phyloP scores from a whole-genome alignment of 441 rosid genomes.

The Dalechampia spathulata region DNA sequence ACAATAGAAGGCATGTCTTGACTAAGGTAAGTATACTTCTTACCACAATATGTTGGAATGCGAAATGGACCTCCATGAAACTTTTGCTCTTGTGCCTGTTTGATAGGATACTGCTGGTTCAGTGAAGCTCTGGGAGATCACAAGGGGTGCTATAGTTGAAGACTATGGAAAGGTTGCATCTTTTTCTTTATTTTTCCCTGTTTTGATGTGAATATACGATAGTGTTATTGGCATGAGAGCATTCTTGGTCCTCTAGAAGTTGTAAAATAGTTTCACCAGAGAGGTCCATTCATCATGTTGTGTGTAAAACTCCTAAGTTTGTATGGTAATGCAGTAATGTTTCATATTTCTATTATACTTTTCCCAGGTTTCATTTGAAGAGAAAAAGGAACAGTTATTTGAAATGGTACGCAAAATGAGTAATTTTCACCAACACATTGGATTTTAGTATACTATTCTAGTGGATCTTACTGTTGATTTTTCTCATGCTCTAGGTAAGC shows the following conservation, averaged over 20 bases:
- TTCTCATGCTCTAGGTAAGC: conserved; percentile 60
- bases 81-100: conserved; percentile 16
- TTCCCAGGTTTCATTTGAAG: conserved; percentile 79
- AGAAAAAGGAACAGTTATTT: conserved; percentile 81
- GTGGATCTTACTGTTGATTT: conserved; percentile 15
- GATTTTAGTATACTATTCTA: background rate
- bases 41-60: background rate
- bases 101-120: conserved; percentile 83
- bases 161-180: conserved; percentile 84
- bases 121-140: conserved; percentile 96
- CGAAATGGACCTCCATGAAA: conserved; percentile 8
- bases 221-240: background rate
- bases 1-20: conserved; percentile 90
- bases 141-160: conserved; percentile 74
- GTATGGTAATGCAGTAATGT: background rate
- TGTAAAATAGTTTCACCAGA: background rate
- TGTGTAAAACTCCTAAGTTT: background rate
- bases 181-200: conserved; percentile 1
- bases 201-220: conserved; percentile 1
- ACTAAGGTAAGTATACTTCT: conserved; percentile 59
- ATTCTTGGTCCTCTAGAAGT: background rate
- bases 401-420: conserved; percentile 62
- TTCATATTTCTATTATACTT: conserved; percentile 11
- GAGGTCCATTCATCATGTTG: background rate
- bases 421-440: background rate